Base-by-base conservation (phyloP, 2,329 filamentous ascomycete species). In the Fusarium sublunatum region DNA sequence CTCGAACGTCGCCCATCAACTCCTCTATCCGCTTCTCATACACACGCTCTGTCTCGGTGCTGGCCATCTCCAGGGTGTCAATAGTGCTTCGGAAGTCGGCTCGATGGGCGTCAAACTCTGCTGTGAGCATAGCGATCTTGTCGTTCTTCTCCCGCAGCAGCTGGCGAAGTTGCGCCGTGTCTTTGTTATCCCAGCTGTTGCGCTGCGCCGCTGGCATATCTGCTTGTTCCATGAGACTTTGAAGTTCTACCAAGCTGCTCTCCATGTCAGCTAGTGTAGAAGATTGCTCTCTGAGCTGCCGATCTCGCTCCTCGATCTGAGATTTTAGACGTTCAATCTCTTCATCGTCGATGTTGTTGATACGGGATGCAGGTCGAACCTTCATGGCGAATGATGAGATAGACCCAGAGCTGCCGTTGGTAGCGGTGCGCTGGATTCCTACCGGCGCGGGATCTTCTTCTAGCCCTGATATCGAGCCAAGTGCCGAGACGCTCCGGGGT, bases 71-170 rank as follows among this genome's bases (percentile, higher is more conserved):
- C 46, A 99, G 82, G 0, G 94, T 97, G 77, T 99, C 95, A 61
- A 99, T 95, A 15, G 95, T 99, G 75, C 92, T 97, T 67, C 95
- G 85, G 78, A 99, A 99, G 76, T 99, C 95, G 15, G 95, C 94
- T 56, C 95, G 86, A 74, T 99, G 94, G 9, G 90, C 88, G 73
- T 99, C 95, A 70, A 99, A 99, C 73, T 99, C 95, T 8, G 91
- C 87, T 1, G 93, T 98, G 68, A 99, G 85, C 82, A 94, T 89
- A 25, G 90, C 88, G 66, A 99, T 97, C 80, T 93, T 97, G 56
- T 99, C 95, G 71, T 97, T 97, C 83, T 96, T 97, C 78, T 99
- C 95, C 24, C 92, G 86, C 50, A 99, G 79, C 69, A 96, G 78
- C n/a, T 89, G 86, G 50, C 93, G 88, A 54, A 99, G 82, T 73